phyloP scores from a whole-genome alignment of 257 asterid species.

The Salvia rosmarinus region DNA sequence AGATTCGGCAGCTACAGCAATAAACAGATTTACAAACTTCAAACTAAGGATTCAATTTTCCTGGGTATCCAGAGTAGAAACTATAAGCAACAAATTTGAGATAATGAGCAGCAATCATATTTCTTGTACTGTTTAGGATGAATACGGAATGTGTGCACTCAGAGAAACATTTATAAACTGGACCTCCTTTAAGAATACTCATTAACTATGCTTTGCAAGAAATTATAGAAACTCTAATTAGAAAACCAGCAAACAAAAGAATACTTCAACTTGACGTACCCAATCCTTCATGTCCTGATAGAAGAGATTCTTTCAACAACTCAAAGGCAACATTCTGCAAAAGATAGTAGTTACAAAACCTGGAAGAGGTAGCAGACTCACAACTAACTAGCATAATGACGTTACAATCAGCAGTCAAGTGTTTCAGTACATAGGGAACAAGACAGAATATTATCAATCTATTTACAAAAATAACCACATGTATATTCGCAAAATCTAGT shows the following conservation, averaged over 20 bases:
- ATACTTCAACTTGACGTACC: slow-evolving; percentile 48
- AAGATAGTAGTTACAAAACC: slow-evolving; percentile 27
- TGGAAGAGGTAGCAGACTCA: slow-evolving; percentile 6
- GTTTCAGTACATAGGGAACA: background rate
- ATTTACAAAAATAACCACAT: background rate
- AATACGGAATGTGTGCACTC: slow-evolving; percentile 4
- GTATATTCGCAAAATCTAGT: background rate
- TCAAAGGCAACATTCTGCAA: slow-evolving; percentile 93
- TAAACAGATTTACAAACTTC: slow-evolving; percentile 20
- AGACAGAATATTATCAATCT: slow-evolving; percentile 4
- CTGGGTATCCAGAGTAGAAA: background rate
- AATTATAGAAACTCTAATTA: slow-evolving; percentile 8
- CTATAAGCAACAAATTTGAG: background rate
- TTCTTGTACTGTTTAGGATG: background rate
- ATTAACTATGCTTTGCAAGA: background rate
- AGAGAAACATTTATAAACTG: background rate
- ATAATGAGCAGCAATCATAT: background rate
- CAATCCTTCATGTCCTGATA: slow-evolving; percentile 44
- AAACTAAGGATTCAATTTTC: slow-evolving; percentile 8
- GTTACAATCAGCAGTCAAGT: background rate
- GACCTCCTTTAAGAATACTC: background rate
- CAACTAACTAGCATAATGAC: slow-evolving; percentile 12
- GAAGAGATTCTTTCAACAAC: slow-evolving; percentile 68
- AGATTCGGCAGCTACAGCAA: slow-evolving; percentile 60
- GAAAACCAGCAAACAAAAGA: slow-evolving; percentile 24